phyloP scores from a whole-genome alignment of 169 alveolate species.

The Prorocentrum cordatum region DNA sequence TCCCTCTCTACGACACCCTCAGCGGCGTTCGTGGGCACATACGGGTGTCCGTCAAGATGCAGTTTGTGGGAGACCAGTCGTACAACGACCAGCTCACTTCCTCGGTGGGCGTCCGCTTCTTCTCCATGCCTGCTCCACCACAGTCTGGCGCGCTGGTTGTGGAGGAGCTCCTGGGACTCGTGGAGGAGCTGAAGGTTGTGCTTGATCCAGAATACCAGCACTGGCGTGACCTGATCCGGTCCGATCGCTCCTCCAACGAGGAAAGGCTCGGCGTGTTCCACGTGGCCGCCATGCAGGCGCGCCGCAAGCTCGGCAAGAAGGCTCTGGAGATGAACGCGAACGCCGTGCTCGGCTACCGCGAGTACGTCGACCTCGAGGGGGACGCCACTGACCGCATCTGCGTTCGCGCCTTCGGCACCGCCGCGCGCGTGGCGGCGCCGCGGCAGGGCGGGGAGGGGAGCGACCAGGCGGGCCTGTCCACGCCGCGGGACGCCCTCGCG shows the following conservation, averaged over 20 bases:
- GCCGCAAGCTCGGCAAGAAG: constrained; percentile 4
- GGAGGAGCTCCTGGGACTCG: not conserved
- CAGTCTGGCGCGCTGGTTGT: not conserved
- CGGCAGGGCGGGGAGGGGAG: too few species aligned
- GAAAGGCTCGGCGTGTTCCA: constrained; percentile 4
- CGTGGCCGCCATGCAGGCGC: constrained; percentile 12
- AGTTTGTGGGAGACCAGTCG: constrained; percentile 13
- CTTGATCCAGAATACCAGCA: constrained; percentile 12
- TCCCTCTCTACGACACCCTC: not conserved
- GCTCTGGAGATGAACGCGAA: not conserved
- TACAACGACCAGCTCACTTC: constrained; percentile 12
- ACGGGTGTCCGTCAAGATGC: constrained; percentile 11
- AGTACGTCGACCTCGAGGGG: constrained; percentile 13
- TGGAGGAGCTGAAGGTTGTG: not conserved
- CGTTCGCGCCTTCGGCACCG: constrained; percentile 13
- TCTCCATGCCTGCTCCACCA: constrained; percentile 3
- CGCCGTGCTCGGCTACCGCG: constrained; percentile 10
- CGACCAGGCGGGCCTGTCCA: too few species aligned
- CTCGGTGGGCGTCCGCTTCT: constrained; percentile 13
- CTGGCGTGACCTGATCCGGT: constrained; percentile 18
- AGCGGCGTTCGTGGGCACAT: constrained; percentile 5
- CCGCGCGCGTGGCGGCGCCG: not conserved
- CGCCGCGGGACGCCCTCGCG: too few species aligned
- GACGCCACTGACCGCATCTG: constrained; percentile 8
- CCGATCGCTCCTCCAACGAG: constrained; percentile 19